A percentile compares a stretch with the other conserved stretches of the same genome.
phyloP scores from a whole-genome alignment of 2,329 filamentous ascomycete genomes.

The Aurifilum marmelostoma region DNA sequence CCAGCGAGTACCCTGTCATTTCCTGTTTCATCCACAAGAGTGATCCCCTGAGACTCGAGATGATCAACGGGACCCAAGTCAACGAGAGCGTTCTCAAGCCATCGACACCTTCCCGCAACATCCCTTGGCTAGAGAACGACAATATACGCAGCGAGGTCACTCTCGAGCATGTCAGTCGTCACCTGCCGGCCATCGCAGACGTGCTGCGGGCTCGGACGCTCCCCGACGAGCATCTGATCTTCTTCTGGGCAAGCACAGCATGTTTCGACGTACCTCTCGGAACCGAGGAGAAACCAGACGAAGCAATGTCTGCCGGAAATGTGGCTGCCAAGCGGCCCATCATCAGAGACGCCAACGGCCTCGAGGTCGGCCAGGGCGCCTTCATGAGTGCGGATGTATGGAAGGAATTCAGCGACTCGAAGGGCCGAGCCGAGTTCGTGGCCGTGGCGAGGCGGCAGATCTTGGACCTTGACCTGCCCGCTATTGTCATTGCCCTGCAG shows the following conservation, averaged over 20 bases:
- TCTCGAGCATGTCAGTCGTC: not conserved
- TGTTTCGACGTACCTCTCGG: not conserved
- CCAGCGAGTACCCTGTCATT: not conserved
- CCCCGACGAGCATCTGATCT: conserved; percentile 1
- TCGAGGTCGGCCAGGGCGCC: not conserved
- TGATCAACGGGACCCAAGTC: not conserved
- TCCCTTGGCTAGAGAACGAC: not conserved
- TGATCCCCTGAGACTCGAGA: not conserved
- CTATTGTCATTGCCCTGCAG: conserved; percentile 2
- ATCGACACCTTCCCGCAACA: not conserved
- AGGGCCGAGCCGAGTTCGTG: not conserved
- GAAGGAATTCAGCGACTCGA: not conserved
- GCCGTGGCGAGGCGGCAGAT: not conserved
- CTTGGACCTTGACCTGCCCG: not conserved
- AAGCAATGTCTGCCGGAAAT: not conserved
- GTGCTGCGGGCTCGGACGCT: not conserved
- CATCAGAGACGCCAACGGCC: not conserved
- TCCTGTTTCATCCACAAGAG: conserved; percentile 1
- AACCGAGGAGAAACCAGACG: not conserved
- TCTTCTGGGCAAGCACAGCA: conserved; percentile 15
- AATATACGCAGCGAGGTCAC: not conserved
- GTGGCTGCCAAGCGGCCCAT: not conserved
- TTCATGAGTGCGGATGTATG: not conserved
- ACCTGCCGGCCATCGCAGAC: not conserved
- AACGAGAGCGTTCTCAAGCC: not conserved